Evolutionary conservation across 306 rosid species (phyloP).

Genomic region (Prunus davidiana): DNA sequence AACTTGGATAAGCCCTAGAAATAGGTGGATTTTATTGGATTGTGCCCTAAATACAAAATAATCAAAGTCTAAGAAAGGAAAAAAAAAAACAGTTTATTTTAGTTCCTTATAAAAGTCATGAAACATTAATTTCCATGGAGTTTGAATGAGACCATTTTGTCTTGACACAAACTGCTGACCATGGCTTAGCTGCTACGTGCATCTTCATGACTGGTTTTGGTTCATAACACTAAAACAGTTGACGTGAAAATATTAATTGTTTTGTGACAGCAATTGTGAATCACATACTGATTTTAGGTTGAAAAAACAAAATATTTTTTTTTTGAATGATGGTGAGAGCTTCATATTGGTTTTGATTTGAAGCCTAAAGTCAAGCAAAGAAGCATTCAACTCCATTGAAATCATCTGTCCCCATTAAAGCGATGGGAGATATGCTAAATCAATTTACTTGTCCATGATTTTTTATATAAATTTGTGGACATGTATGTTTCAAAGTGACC

Average conservation of each 20-base stretch:
- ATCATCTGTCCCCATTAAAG: slow-evolving; percentile 6
- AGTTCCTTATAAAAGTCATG: neutral
- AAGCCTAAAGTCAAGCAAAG: slow-evolving; percentile 10
- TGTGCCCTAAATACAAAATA: neutral
- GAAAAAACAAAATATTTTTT: no score
- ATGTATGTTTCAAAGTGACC: neutral
- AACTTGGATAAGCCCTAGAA: neutral
- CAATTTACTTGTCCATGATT: neutral
- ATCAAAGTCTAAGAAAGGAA: neutral
- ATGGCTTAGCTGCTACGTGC: neutral
- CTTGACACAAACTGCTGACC: neutral
- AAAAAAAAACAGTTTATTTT: neutral
- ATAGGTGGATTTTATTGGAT: neutral
- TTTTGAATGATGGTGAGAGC: neutral
- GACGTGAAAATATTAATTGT: neutral
- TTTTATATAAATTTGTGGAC: neutral
- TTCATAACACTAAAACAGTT: no score
- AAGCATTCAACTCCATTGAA: neutral
- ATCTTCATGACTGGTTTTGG: no score
- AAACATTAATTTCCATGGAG: neutral
- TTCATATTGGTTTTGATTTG: neutral
- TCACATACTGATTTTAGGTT: neutral
- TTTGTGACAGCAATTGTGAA: neutral
- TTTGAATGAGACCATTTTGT: slow-evolving; percentile 6
- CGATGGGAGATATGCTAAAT: slow-evolving; percentile 5